Evolutionary conservation across 1,284 basidiomycete genomes (phyloP).

Genomic region (Singerocomus inundabilis): DNA sequence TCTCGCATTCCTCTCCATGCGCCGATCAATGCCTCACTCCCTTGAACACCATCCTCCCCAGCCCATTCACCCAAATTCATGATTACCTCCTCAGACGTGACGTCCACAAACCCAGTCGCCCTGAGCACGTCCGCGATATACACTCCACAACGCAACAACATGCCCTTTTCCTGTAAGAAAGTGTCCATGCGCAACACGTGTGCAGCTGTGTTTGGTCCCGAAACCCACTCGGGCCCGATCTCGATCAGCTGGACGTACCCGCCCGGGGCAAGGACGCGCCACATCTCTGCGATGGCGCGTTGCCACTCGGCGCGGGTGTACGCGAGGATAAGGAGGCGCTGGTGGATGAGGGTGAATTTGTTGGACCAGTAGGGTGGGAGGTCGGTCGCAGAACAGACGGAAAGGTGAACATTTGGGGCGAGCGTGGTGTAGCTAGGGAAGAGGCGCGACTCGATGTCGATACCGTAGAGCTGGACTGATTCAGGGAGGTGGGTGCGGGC

Average conservation of each 20-base stretch:
- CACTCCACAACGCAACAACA: slow-evolving; percentile 12
- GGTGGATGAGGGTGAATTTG: slow-evolving; percentile 32
- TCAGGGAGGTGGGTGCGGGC: slow-evolving; percentile 13
- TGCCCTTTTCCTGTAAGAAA: slow-evolving; percentile 10
- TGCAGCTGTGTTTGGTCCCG: slow-evolving; percentile 18
- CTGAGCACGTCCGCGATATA: slow-evolving; percentile 24
- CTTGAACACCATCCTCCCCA: slow-evolving; percentile 16
- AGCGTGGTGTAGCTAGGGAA: slow-evolving; percentile 9
- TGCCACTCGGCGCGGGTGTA: slow-evolving; percentile 31
- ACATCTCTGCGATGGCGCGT: slow-evolving; percentile 25
- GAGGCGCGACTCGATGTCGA: slow-evolving; percentile 23
- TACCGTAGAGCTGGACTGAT: slow-evolving; percentile 20
- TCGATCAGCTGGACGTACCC: slow-evolving; percentile 34
- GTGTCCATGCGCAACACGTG: slow-evolving; percentile 17
- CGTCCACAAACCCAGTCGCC: slow-evolving; percentile 18
- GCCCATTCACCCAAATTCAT: slow-evolving; percentile 24
- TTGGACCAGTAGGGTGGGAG: slow-evolving; percentile 26
- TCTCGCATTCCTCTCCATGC: slow-evolving; percentile 21
- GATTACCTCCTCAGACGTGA: slow-evolving; percentile 11
- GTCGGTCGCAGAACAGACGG: slow-evolving; percentile 15
- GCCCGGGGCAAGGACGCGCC: slow-evolving; percentile 31
- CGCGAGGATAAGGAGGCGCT: slow-evolving; percentile 32
- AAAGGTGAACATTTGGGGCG: slow-evolving; percentile 20
- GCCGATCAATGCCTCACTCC: slow-evolving; percentile 4
- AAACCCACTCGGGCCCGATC: slow-evolving; percentile 17